Conservation (phyloP, 306 rosid species). For the Luffa acutangula region DNA sequence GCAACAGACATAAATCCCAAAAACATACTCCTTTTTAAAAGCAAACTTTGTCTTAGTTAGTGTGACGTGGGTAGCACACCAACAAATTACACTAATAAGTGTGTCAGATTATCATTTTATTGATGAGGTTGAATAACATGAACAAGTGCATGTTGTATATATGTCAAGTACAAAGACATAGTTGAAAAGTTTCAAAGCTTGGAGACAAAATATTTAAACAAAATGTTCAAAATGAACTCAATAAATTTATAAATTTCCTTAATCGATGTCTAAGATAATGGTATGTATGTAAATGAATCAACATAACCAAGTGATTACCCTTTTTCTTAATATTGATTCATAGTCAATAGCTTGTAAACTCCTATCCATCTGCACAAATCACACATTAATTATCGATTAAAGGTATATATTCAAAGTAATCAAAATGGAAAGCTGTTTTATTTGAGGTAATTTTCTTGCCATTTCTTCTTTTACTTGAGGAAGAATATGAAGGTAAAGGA, state of each 20-base stretch:
- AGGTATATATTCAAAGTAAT: background rate
- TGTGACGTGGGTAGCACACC: too few relatives aligned
- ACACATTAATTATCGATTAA: background rate
- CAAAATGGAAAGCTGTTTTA: background rate
- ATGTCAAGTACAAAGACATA: too few relatives aligned
- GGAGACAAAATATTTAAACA: background rate
- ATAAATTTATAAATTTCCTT: background rate
- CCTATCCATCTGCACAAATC: background rate
- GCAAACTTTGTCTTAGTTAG: too few relatives aligned
- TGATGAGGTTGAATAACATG: too few relatives aligned
- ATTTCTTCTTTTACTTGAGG: too few relatives aligned
- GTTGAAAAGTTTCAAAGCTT: too few relatives aligned
- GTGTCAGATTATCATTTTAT: too few relatives aligned
- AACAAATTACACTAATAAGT: too few relatives aligned
- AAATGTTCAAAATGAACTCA: background rate
- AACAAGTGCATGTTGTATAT: too few relatives aligned
- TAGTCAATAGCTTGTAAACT: background rate
- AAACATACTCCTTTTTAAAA: too few relatives aligned
- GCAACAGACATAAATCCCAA: too few relatives aligned
- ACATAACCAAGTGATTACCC: constrained; percentile 1
- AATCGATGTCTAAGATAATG: background rate
- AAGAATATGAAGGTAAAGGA: too few relatives aligned
- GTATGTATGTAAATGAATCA: background rate
- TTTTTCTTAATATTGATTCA: background rate
- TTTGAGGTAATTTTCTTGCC: background rate